Evolutionary conservation across 495 filamentous ascomycete species (phyloP).

Genomic region (Hypoxylon perforatum): DNA sequence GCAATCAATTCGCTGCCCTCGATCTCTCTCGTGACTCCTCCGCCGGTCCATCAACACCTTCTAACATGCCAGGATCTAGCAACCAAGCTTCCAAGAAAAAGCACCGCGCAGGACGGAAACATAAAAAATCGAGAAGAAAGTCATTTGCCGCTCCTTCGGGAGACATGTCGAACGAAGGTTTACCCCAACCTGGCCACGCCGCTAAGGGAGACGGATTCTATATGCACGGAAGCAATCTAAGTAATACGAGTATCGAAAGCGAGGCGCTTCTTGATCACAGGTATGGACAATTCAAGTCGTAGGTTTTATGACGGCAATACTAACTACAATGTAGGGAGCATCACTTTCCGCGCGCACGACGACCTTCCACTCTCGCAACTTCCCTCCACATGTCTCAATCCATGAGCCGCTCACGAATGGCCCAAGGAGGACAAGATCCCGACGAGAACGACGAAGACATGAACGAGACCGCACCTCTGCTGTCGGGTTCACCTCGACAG

Average conservation of each 20-base stretch:
- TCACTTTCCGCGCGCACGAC: slow-evolving; percentile 73
- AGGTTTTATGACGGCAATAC: background rate
- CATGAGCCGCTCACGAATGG: slow-evolving; percentile 47
- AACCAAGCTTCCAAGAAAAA: slow-evolving; percentile 49
- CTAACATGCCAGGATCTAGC: slow-evolving; percentile 34
- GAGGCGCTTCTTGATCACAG: slow-evolving; percentile 83
- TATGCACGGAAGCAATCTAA: slow-evolving; percentile 67
- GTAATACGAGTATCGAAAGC: slow-evolving; percentile 84
- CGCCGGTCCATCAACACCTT: slow-evolving; percentile 24
- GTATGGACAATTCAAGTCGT: slow-evolving; percentile 52
- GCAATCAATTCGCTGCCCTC: slow-evolving; percentile 43
- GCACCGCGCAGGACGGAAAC: slow-evolving; percentile 62
- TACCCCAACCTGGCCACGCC: slow-evolving; percentile 49
- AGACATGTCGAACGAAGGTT: slow-evolving; percentile 52
- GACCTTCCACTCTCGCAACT: slow-evolving; percentile 61
- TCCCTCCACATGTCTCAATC: slow-evolving; percentile 52
- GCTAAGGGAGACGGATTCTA: slow-evolving; percentile 64
- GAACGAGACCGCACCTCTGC: slow-evolving; percentile 71
- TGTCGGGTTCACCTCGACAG: slow-evolving; percentile 53
- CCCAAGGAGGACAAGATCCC: slow-evolving; percentile 47
- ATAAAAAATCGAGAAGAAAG: slow-evolving; percentile 70
- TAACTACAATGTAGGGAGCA: slow-evolving; percentile 66
- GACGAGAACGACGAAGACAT: slow-evolving; percentile 53
- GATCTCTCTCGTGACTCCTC: slow-evolving; percentile 34
- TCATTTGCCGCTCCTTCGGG: slow-evolving; percentile 68